Base-by-base conservation (phyloP, 2,329 filamentous ascomycete species). In the Ophiostoma quercus region DNA sequence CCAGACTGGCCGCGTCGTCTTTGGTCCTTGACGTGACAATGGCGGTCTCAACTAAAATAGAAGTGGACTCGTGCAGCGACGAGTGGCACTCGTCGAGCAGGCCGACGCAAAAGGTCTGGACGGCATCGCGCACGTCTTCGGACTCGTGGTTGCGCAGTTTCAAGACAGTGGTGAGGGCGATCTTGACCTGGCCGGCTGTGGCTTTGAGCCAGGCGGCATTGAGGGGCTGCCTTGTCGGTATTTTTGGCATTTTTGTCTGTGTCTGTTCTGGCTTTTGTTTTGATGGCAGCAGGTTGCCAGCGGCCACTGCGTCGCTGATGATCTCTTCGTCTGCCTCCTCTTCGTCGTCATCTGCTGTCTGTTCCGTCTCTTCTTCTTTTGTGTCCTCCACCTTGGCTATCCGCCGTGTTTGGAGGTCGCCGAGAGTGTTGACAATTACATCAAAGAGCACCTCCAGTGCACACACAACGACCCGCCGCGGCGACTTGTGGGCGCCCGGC, bases 31-130 rank as follows among this genome's bases (percentile, higher is more conserved):
- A 32, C 82, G 25, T 86, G 80, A 90, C 85, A 75, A 97, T 87
- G 32, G 94, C 83, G 2, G 91, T 94, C 77, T 98, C 95, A 0
- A 95, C 85, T 60, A 95, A 85, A 73, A 97, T 87, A 0, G 85
- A 78, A 3, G 87, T 80, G 67, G 90, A 92, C 37, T 91, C 88
- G 12, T 83, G 80, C 14, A 99, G 82, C 0, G 92, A 92, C 22
- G 80, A 82, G 71, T 90, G 87, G 74, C 94, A 98, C 74, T 94
- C 87, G 75, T 94, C 90, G 70, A 97, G 81, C 11, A 97, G 79
- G 66, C 84, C 84, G 22, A 94, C 80, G 76, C 93, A 97, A 1
- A 98, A 80, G 37, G 82, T 83, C 54, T 90, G 83, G 1, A 97
- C 81, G 5, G 89, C 87, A 39, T 82, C 80, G 68, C 86, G 87